phyloP scores from a whole-genome alignment of 331 rosid species.

The Quercus phellos region DNA sequence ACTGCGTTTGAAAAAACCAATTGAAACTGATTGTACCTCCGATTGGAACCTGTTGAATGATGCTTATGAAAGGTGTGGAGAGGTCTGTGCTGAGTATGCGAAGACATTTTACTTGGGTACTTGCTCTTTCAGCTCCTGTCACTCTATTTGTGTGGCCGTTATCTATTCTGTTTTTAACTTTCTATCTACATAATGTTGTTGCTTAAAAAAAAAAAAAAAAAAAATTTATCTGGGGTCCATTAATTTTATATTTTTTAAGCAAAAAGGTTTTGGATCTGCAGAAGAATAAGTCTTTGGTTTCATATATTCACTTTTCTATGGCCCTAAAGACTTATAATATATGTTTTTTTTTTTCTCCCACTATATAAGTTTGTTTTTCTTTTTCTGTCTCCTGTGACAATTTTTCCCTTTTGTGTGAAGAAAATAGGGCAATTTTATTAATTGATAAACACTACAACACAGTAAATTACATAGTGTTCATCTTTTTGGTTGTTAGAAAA shows the following conservation, averaged over 20 bases:
- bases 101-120: slow-evolving; percentile 86
- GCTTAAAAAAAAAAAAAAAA: neutral
- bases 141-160: too few species aligned
- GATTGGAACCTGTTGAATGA: slow-evolving; percentile 54
- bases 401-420: too few species aligned
- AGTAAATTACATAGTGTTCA: too few species aligned
- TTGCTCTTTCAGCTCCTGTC: neutral
- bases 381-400: too few species aligned
- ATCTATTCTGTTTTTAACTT: neutral
- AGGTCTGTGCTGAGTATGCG: slow-evolving; percentile 95
- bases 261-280: neutral
- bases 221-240: neutral
- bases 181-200: neutral
- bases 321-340: too few species aligned
- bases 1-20: slow-evolving; percentile 30
- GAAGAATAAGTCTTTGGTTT: neutral
- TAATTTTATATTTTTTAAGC: neutral
- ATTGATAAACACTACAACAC: too few species aligned
- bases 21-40: slow-evolving; percentile 30
- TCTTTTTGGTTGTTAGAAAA: too few species aligned
- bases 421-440: too few species aligned
- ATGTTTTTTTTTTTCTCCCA: too few species aligned
- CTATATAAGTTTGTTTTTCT: too few species aligned
- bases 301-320: too few species aligned
- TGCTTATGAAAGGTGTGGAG: slow-evolving; percentile 83